Base-by-base conservation (phyloP, 2,329 filamentous ascomycete genomes). In the Endocalyx cinctus region DNA sequence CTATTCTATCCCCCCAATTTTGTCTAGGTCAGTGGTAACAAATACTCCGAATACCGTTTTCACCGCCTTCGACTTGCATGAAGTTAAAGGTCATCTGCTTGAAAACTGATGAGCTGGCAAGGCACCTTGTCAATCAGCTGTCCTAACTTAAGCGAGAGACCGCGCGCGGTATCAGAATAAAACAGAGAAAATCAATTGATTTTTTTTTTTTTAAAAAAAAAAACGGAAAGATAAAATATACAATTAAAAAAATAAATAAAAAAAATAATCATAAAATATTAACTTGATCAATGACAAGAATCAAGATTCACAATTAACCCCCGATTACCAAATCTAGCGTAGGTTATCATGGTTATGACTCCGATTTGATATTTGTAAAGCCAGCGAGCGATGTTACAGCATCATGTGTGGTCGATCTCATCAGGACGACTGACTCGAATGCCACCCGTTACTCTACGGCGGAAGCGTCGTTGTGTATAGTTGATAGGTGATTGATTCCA, bases 81-180 rank as follows among this genome's bases (percentile, higher is more conserved):
- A 46, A 22, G 18, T 42, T 37, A 28, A 23, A 35, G 43, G 46
- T 47, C 46, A 48, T 48, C 46, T 48, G 46, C 43, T 35, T 29
- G 36, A 31, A 33, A 45, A 43, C 38, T 41, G 46, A 41, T 48
- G 46, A 47, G 46, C 33, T 48, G 46, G 46, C 46, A 48, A 42
- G 37, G 41, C 38, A 41, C 44, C 42, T 37, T 46, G 34, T 42
- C 38, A 33, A 45, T 43, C 42, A 45, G 40, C 40, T 43, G 45
- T 43, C 38, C 20, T n/a, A 23, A n/a, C 8, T 23, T 23, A 8
- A 23, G 8, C 20, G n/a, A 23, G n/a, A 23, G n/a, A 23, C n/a
- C n/a, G 20, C 20, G n/a, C 8, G 20, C 8, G n/a, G n/a, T 23
- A 23, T n/a, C 8, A 23, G 20, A n/a, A 23, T 23, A n/a, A 23